Conservation (phyloP, 371 early-diverging fungal species). For the Umbelopsis sp. region DNA sequence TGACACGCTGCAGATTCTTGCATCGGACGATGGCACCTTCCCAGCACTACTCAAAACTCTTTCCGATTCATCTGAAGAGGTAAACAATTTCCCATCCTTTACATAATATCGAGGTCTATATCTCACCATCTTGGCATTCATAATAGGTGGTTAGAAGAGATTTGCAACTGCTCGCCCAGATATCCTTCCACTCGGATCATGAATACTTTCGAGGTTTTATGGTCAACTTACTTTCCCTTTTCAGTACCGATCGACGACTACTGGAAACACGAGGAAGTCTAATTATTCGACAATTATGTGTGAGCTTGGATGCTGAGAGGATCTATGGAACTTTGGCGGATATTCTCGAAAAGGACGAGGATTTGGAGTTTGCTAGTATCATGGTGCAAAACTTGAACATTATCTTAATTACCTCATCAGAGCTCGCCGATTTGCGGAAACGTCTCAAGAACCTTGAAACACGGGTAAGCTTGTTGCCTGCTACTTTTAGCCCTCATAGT, state of each 20-base stretch:
- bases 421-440: conserved; percentile 77
- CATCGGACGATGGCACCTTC: conserved; percentile 81
- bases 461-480: conserved; percentile 33
- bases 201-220: conserved; percentile 82
- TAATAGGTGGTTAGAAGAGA: conserved; percentile 78
- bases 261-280: conserved; percentile 85
- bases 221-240: conserved; percentile 77
- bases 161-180: conserved; percentile 90
- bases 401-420: conserved; percentile 90
- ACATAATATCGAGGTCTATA: background rate
- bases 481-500: background rate
- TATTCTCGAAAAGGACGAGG: conserved; percentile 81
- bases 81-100: conserved; percentile 20
- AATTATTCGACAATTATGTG: conserved; percentile 88
- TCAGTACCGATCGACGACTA: conserved; percentile 83
- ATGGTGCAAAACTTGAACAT: conserved; percentile 94
- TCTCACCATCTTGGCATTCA: background rate
- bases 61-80: conserved; percentile 89
- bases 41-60: conserved; percentile 83
- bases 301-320: conserved; percentile 81
- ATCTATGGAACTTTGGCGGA: conserved; percentile 85
- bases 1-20: conserved; percentile 51
- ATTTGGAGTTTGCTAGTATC: conserved; percentile 84
- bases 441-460: conserved; percentile 72
- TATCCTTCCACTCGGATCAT: conserved; percentile 79